Base-by-base conservation (phyloP, 345 rosid genomes). In the Ricinus communis region DNA sequence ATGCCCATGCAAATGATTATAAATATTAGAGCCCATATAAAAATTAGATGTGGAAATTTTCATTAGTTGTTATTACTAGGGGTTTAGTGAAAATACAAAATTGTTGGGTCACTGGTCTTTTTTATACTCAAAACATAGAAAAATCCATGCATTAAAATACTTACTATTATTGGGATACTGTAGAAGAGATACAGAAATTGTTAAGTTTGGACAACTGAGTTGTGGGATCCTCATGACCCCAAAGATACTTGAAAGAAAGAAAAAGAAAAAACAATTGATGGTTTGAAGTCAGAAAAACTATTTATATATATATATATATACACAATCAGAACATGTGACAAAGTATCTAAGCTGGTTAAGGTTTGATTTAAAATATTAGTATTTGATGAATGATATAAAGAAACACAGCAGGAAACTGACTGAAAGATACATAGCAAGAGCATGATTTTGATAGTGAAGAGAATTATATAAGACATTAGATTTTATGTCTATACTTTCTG, bases 401-500 rank as follows among this genome's bases (percentile, higher is more conserved):
- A 65, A 77, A 72, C 77, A 65, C 19, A 73, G 60, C 59, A 69
- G 46, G 66, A 70, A 27, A 70, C 60, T 55, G 81, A 78, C 76
- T 74, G 76, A 78, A 80, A 85, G 80, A 74, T 69, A 63, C 76
- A 71, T 25, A 51, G 71, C 68, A 64, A 64, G 36, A 46, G n/a
- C 69, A 71, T 66, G 77, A 69, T 68, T 54, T 69, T 80, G 88
- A 76, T 59, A 65, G 79, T 56, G 80, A 78, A 76, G 74, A 53
- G 66, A 72, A 82, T 69, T 66, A 28, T 72, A 65, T 24, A 61
- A 62, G 63, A 69, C 59, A 61, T 55, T 38, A 58, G 30, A 40
- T 25, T 52, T 45, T 6, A 22, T 85, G 90, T 79, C 85, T 72
- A 69, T 72, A 72, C 87, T 82, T 87, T 78, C 65, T 74, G 75